Conservation (phyloP, 805 yeast genomes). For the Zygotorulaspora chibaensis region DNA sequence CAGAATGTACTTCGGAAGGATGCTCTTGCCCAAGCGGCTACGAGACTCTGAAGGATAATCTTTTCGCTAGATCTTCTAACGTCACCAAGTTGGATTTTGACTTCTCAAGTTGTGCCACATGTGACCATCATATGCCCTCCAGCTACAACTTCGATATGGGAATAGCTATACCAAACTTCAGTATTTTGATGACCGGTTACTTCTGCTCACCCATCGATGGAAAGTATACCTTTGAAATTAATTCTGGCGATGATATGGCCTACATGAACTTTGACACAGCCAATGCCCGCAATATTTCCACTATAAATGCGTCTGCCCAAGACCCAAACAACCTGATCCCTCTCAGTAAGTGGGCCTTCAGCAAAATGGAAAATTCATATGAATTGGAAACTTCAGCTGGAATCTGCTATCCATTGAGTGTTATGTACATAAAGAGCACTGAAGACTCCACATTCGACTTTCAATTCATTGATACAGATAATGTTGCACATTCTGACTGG, state of each 20-base stretch:
- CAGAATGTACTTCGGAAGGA: not conserved
- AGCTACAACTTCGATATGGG: not conserved
- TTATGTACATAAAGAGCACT: not conserved
- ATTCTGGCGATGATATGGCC: not conserved
- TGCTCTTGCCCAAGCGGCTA: conserved; percentile 1
- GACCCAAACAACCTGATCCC: not conserved
- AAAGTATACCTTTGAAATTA: not conserved
- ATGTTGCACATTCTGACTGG: conserved; percentile 2
- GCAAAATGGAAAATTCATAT: not conserved
- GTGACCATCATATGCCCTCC: conserved; percentile 1
- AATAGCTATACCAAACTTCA: not conserved
- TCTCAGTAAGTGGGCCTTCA: conserved; percentile 1
- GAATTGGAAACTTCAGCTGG: not conserved
- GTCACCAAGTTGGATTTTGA: conserved; percentile 1
- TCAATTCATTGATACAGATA: not conserved
- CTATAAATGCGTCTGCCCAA: not conserved
- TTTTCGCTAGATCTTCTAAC: conserved; percentile 1
- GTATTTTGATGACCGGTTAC: not conserved
- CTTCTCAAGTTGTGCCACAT: conserved; percentile 1
- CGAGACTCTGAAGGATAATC: not conserved
- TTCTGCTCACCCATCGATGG: not conserved
- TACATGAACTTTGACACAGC: not conserved
- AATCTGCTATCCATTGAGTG: conserved; percentile 2
- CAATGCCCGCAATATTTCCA: conserved; percentile 1
- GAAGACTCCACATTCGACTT: not conserved